A percentile compares a stretch with the other conserved stretches of the same genome.
These are phyloP conservation scores for Condylostoma magnum DNA, from an alignment of 169 alveolate species.

Conservation along the genomic window DNA sequence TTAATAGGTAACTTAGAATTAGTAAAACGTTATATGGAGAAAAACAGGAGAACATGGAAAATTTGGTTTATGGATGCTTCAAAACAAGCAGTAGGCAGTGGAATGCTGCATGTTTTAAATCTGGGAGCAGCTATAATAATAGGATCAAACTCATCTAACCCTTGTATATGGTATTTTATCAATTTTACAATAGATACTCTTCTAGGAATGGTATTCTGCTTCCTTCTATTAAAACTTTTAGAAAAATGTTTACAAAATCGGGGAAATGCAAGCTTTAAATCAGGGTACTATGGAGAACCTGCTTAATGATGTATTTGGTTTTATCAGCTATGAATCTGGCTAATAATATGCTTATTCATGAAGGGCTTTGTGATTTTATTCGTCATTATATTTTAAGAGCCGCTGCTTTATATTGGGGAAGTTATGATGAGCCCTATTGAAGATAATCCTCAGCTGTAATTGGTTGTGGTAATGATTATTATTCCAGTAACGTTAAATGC, in stretches of 20 bases:
- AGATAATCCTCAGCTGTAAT: neutral
- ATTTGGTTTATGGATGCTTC: conserved; percentile 34
- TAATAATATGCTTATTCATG: neutral
- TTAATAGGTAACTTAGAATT: neutral
- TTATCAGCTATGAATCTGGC: conserved; percentile 4
- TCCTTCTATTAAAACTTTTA: neutral
- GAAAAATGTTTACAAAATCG: neutral
- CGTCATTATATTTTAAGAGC: neutral
- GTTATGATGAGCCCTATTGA: neutral
- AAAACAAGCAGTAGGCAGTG: conserved; percentile 24
- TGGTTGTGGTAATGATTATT: conserved; percentile 17
- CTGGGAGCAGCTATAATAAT: neutral
- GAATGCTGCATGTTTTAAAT: conserved; percentile 9
- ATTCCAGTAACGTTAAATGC: conserved; percentile 23
- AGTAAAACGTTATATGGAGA: conserved; percentile 25
- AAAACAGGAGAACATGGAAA: conserved; percentile 13
- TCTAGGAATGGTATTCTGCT: conserved; percentile 20
- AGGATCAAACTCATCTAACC: neutral
- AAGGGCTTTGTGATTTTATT: neutral
- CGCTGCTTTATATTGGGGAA: neutral
- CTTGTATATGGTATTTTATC: conserved; percentile 26
- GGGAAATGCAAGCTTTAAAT: neutral
- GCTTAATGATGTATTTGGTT: neutral
- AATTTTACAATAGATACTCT: neutral
- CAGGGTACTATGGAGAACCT: conserved; percentile 22